These are phyloP conservation scores for Lipomyces mesembrius DNA, from an alignment of 805 yeast genomes.

Conservation along the genomic window DNA sequence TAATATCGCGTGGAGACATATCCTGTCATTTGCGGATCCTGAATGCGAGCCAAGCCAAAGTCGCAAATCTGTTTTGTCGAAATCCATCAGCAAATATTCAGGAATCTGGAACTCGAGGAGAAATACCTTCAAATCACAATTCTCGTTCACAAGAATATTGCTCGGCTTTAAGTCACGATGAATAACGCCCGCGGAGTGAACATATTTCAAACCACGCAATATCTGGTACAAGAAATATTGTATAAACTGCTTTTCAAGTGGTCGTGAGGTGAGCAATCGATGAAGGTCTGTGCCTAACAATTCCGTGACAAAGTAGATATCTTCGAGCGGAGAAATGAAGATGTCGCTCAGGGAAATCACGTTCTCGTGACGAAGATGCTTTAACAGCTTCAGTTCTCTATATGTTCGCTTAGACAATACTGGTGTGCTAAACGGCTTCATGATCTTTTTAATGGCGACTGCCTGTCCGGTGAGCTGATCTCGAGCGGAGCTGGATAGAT, in stretches of 20 bases:
- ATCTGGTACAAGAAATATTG: conserved; percentile 97
- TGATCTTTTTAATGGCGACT: conserved; percentile 96
- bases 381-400: conserved; percentile 89
- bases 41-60: conserved; percentile 94
- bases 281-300: conserved; percentile 96
- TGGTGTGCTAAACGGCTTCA: conserved; percentile 95
- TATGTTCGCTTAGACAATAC: conserved; percentile 96
- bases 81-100: background rate
- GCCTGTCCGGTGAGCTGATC: conserved; percentile 89
- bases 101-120: background rate
- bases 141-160: conserved; percentile 83
- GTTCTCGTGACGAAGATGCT: conserved; percentile 93
- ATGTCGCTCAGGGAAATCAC: conserved; percentile 91
- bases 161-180: conserved; percentile 85
- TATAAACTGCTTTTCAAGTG: conserved; percentile 93
- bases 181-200: conserved; percentile 89
- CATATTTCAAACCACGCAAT: conserved; percentile 81
- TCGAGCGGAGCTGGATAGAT: conserved; percentile 65
- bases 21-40: conserved; percentile 99
- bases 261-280: conserved; percentile 86
- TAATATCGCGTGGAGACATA: conserved; percentile 95
- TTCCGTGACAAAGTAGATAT: conserved; percentile 93
- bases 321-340: conserved; percentile 91
- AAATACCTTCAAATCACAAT: conserved; percentile 73
- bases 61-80: conserved; percentile 62